Percentiles rank a stretch among this genome's conserved stretches.
These are phyloP conservation scores for Phytophthora vignae DNA, from an alignment of 352 stramenopile species.

Conservation along the genomic window DNA sequence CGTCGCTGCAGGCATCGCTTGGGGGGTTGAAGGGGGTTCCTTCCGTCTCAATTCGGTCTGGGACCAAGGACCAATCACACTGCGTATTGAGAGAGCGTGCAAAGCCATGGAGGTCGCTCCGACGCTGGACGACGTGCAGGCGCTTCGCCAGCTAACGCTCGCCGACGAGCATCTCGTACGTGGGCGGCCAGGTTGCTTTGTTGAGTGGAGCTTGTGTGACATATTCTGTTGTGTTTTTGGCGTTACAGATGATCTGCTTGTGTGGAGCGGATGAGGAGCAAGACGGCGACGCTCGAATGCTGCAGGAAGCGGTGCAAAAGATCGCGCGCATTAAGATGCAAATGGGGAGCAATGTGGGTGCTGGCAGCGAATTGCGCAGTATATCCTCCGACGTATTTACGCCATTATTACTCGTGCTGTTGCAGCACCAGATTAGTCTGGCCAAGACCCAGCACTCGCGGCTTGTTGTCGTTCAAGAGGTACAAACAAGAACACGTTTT, in stretches of 20 bases:
- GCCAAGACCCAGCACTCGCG: slow-evolving; percentile 28
- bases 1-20: slow-evolving; percentile 7
- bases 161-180: slow-evolving; percentile 56
- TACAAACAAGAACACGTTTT: slow-evolving; percentile 15
- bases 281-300: slow-evolving; percentile 29
- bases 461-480: slow-evolving; percentile 48
- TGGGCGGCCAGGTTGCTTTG: background rate
- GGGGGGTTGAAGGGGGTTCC: background rate
- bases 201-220: slow-evolving; percentile 1
- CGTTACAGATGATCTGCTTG: slow-evolving; percentile 56
- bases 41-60: background rate
- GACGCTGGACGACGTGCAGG: slow-evolving; percentile 30
- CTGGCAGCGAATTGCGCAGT: background rate
- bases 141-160: slow-evolving; percentile 38
- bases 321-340: slow-evolving; percentile 60
- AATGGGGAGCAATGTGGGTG: slow-evolving; percentile 51
- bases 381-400: background rate
- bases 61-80: slow-evolving; percentile 12
- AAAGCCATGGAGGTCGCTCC: slow-evolving; percentile 28
- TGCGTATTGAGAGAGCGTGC: slow-evolving; percentile 1
- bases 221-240: background rate
- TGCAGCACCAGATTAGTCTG: slow-evolving; percentile 57
- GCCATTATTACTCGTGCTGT: background rate
- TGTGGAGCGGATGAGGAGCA: slow-evolving; percentile 37
- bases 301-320: slow-evolving; percentile 52